These are phyloP conservation scores for Nakazawaea siamensis DNA, from an alignment of 805 yeast species.

Conservation along the genomic window DNA sequence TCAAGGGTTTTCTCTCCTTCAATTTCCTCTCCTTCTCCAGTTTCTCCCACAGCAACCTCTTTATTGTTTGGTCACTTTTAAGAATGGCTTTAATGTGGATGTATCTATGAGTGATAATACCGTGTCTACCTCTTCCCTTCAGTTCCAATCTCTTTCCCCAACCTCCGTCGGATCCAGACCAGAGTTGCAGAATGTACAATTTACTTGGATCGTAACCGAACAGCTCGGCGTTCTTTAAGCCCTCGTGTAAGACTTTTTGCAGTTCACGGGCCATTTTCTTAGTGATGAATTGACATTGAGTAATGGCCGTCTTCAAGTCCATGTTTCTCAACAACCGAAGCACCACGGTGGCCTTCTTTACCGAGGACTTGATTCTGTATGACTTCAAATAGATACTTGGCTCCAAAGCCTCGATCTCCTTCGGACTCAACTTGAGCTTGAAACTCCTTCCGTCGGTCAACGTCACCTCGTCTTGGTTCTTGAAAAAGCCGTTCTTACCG, in stretches of 20 bases:
- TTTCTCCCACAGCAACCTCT: conserved; percentile 53
- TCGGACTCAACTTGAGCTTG: conserved; percentile 46
- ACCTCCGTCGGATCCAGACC: conserved; percentile 88
- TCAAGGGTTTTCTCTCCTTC: conserved; percentile 26
- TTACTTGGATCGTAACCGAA: conserved; percentile 52
- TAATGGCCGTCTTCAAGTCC: conserved; percentile 71
- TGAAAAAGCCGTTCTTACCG: conserved; percentile 56
- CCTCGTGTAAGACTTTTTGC: conserved; percentile 65
- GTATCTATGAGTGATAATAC: conserved; percentile 66
- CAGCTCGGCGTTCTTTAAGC: conserved; percentile 58
- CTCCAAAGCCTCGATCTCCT: conserved; percentile 73
- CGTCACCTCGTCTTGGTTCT: conserved; percentile 45
- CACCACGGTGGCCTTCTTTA: conserved; percentile 79
- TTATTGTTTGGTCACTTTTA: conserved; percentile 55
- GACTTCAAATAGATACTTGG: conserved; percentile 83
- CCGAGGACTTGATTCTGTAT: conserved; percentile 75
- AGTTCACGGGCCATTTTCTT: conserved; percentile 76
- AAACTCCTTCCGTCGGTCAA: conserved; percentile 38
- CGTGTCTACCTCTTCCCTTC: conserved; percentile 88
- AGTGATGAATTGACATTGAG: conserved; percentile 77
- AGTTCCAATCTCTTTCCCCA: conserved; percentile 65
- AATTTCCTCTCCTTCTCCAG: conserved; percentile 31
- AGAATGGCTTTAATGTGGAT: conserved; percentile 77
- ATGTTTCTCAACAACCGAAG: conserved; percentile 68
- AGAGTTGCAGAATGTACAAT: conserved; percentile 68